These are phyloP conservation scores for Pelargonium nanum DNA, from an alignment of 345 rosid species.

Conservation along the genomic window DNA sequence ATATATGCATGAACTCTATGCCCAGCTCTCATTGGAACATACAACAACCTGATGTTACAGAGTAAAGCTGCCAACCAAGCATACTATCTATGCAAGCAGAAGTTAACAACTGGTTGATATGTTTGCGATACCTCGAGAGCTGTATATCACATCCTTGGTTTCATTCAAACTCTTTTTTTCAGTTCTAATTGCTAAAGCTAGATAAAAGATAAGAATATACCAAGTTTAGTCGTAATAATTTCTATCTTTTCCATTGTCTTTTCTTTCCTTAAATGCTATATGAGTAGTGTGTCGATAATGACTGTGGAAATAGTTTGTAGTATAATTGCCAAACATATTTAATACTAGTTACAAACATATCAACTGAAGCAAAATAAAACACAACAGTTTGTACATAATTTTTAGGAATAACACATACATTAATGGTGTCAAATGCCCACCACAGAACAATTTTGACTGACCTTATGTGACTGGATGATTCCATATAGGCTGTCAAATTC, in stretches of 20 bases:
- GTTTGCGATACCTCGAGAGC: no score
- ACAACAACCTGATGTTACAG: background rate
- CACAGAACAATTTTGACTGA: constrained; percentile 17
- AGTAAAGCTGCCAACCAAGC: no score
- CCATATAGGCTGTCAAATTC: constrained; percentile 98
- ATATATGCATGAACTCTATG: background rate
- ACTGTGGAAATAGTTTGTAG: background rate
- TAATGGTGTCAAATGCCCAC: constrained; percentile 1
- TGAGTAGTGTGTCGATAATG: no score
- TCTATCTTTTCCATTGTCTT: background rate
- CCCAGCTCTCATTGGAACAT: background rate
- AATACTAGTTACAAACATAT: background rate
- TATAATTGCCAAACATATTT: background rate
- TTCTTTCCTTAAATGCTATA: background rate
- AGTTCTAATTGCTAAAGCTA: background rate
- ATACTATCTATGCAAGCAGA: no score
- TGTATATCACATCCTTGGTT: no score
- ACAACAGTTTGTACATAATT: background rate
- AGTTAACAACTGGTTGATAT: no score
- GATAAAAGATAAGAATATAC: background rate
- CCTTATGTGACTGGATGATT: constrained; percentile 82
- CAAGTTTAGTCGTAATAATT: background rate
- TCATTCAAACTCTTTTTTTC: background rate
- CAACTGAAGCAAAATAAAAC: no score
- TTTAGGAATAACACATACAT: background rate